Evolutionary conservation across 2,329 filamentous ascomycete genomes (phyloP), one percentile per base, ranked within the genome.

Genomic region (Apiospora saccharicola): DNA sequence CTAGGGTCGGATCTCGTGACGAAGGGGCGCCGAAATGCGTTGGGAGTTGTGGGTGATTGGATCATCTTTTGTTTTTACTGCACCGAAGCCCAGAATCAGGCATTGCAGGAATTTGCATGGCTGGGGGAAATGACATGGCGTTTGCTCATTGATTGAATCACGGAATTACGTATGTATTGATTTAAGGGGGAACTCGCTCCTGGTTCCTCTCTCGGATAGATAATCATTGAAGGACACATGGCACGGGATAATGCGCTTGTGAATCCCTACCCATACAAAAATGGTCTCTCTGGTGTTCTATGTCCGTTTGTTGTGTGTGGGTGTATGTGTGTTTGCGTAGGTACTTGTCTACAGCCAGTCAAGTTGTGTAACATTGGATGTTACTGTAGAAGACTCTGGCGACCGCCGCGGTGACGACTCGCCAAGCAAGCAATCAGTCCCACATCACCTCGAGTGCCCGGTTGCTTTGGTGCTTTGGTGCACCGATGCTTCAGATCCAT

Each of bases 1-100:
- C 86, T 96, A 89, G 83, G 82, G 69, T 68, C 41, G n/a, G 41
- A 30, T 30, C 14, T 64, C 57, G 8, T 64, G 30, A 46, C 30
- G 22, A 46, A 26, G 67, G 5, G 53, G 6, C 41, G 57, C 57
- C 57, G 57, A 64, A 41, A 34, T 64, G 57, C 57, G 57, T 64
- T 64, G 57, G 57, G 57, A 64, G 57, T 64, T 41, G 30, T 37
- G 57, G 57, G 57, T 64, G 57, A 41, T 64, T 64, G 57, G 57
- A 64, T 57, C 57, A 34, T 64, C 57, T 64, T 64, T 64, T 64
- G 57, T 64, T 64, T 61, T 64, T 64, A 64, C 57, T 64, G 57
- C 57, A 64, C 57, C 57, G 57, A 64, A 34, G 26, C 67, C 41
- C 43, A 44, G 19, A 24, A 19, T 68, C 67, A 68, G 61, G 67